Percentiles rank a stretch among this genome's conserved stretches.
Conservation (phyloP, 2,329 filamentous ascomycete genomes). For the Neocucurbitaria cava region DNA sequence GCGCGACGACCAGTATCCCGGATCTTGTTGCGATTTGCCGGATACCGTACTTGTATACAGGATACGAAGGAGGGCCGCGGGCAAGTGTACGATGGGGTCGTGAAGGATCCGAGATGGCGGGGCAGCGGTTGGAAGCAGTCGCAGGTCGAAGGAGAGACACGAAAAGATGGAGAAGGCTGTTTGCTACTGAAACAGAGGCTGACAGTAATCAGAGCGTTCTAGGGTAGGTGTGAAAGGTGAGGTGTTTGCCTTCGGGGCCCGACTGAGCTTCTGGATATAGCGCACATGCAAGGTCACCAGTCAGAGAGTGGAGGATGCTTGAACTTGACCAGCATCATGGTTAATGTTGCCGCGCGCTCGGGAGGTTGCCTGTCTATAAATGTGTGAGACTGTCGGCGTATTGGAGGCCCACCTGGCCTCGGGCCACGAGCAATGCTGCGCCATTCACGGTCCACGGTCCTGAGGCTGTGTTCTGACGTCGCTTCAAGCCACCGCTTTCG, state of each 20-base stretch:
- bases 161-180: constrained; percentile 24
- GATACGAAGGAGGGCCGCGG: constrained; percentile 6
- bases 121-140: constrained; percentile 13
- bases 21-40: constrained; percentile 15
- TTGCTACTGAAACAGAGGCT: constrained; percentile 33
- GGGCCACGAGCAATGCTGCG: constrained; percentile 25
- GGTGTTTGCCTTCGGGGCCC: constrained; percentile 20
- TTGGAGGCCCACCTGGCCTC: constrained; percentile 9
- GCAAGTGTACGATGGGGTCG: no score
- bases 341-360: constrained; percentile 20
- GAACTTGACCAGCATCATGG: constrained; percentile 13
- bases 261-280: constrained; percentile 17
- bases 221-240: constrained; percentile 18
- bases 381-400: constrained; percentile 21
- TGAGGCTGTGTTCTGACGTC: constrained; percentile 30
- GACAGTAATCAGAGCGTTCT: constrained; percentile 17
- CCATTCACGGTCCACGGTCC: constrained; percentile 9
- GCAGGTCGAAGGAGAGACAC: constrained; percentile 16
- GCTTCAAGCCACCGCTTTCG: constrained; percentile 27
- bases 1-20: constrained; percentile 20
- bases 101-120: constrained; percentile 12
- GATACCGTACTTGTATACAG: constrained; percentile 19
- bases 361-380: constrained; percentile 30
- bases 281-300: constrained; percentile 25
- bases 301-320: constrained; percentile 12